These are phyloP conservation scores for Salix arbutifolia DNA, from an alignment of 345 rosid genomes.

Conservation along the genomic window DNA sequence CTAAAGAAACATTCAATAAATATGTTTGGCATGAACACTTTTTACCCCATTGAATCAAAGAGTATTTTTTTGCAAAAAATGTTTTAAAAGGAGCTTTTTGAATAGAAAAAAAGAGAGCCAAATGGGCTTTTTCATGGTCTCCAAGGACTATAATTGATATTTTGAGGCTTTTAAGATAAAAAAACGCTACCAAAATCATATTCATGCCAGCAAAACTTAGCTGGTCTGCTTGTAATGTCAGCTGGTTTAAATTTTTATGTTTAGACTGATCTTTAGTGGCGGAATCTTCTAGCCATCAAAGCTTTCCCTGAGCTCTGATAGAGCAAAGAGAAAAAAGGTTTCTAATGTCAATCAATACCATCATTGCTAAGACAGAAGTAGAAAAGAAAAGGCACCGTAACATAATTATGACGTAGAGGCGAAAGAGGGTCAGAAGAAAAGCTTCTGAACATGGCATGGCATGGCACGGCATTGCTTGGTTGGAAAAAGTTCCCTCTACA, in stretches of 20 bases:
- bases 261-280: constrained; percentile 24
- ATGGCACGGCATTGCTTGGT: neutral
- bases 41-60: constrained; percentile 23
- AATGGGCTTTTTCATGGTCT: constrained; percentile 65
- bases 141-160: constrained; percentile 51
- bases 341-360: constrained; percentile 25
- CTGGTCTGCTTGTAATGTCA: constrained; percentile 34
- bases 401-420: constrained; percentile 34
- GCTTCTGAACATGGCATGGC: constrained; percentile 20
- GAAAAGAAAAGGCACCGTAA: constrained; percentile 32
- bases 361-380: constrained; percentile 29
- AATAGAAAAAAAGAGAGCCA: constrained; percentile 27
- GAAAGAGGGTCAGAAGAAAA: constrained; percentile 35
- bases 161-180: constrained; percentile 50
- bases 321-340: constrained; percentile 34
- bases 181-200: neutral
- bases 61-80: neutral
- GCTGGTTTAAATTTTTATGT: constrained; percentile 23
- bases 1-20: constrained; percentile 23
- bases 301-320: constrained; percentile 20
- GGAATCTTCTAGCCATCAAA: constrained; percentile 45
- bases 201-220: constrained; percentile 33
- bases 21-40: constrained; percentile 9
- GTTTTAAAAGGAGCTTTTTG: constrained; percentile 25
- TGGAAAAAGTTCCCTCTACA: constrained; percentile 2